A percentile compares a stretch with the other conserved stretches of the same genome.
Conservation (phyloP, 768 basidiomycete genomes). For the Boletus sensibilis region DNA sequence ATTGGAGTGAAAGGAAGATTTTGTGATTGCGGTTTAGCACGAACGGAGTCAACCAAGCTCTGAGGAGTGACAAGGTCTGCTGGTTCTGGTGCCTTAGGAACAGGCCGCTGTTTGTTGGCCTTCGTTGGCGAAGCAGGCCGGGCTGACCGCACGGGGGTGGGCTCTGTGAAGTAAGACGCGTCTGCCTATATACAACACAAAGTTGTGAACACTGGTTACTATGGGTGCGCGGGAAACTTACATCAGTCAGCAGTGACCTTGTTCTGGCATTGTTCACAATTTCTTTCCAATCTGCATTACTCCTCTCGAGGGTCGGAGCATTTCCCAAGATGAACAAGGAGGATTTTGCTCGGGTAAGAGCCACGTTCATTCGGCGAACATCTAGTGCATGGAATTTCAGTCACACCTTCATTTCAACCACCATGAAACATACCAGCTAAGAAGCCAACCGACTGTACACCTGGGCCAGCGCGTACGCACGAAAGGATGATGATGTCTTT, state of each 20-base stretch:
- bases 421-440: slow-evolving; percentile 56
- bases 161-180: slow-evolving; percentile 38
- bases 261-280: slow-evolving; percentile 77
- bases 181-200: slow-evolving; percentile 29
- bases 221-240: slow-evolving; percentile 29
- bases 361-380: slow-evolving; percentile 95
- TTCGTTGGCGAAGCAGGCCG: slow-evolving; percentile 24
- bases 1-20: not conserved
- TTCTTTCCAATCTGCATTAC: slow-evolving; percentile 73
- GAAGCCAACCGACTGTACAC: slow-evolving; percentile 83
- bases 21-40: slow-evolving; percentile 24
- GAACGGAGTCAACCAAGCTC: slow-evolving; percentile 32
- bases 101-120: slow-evolving; percentile 22
- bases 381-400: slow-evolving; percentile 40
- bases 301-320: slow-evolving; percentile 83
- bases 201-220: not conserved
- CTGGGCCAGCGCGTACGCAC: slow-evolving; percentile 90
- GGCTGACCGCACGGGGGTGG: slow-evolving; percentile 13
- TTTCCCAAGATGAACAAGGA: slow-evolving; percentile 94
- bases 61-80: slow-evolving; percentile 40
- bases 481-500: slow-evolving; percentile 98
- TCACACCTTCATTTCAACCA: not conserved
- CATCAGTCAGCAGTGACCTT: slow-evolving; percentile 62
- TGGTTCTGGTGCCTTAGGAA: slow-evolving; percentile 25
- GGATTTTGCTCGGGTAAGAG: slow-evolving; percentile 92